Conservation (phyloP, 225 moss, liverwort and hornwort genomes). For the Pseudoscleropodium purum region DNA sequence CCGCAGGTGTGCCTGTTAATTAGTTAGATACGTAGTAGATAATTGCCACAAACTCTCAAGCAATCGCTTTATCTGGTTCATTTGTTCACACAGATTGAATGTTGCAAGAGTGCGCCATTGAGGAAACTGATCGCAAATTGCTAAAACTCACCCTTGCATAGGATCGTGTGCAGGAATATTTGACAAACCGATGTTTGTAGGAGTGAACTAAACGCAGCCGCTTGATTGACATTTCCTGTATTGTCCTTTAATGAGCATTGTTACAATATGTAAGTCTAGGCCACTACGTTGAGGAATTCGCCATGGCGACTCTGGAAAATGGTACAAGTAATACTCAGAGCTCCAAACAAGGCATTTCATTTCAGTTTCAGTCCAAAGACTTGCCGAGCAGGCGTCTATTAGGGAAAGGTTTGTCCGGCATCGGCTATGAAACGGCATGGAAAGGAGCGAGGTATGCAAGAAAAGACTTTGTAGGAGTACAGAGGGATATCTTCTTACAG, state of each 20-base stretch:
- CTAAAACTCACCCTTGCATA: neutral
- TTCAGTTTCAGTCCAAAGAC: neutral
- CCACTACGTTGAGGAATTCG: neutral
- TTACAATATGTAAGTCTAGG: neutral
- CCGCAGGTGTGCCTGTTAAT: neutral
- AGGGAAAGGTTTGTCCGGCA: slow-evolving; percentile 9
- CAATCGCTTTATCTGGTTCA: neutral
- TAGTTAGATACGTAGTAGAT: neutral
- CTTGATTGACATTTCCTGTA: neutral
- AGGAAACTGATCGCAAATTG: neutral
- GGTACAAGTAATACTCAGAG: neutral
- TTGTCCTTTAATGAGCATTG: neutral
- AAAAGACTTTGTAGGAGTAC: slow-evolving; percentile 5
- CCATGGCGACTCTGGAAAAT: neutral
- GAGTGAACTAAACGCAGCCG: neutral
- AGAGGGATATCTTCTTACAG: neutral
- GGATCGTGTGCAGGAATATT: neutral
- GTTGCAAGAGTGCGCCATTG: neutral
- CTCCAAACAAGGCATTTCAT: neutral
- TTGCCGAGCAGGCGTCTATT: neutral
- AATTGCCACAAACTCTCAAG: neutral
- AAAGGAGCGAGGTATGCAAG: neutral
- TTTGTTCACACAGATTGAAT: too few species aligned
- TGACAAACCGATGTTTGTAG: neutral
- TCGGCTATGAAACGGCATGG: slow-evolving; percentile 3